These are phyloP conservation scores for Botryobasidium botryosum DNA, from an alignment of 768 basidiomycete genomes.

Conservation along the genomic window DNA sequence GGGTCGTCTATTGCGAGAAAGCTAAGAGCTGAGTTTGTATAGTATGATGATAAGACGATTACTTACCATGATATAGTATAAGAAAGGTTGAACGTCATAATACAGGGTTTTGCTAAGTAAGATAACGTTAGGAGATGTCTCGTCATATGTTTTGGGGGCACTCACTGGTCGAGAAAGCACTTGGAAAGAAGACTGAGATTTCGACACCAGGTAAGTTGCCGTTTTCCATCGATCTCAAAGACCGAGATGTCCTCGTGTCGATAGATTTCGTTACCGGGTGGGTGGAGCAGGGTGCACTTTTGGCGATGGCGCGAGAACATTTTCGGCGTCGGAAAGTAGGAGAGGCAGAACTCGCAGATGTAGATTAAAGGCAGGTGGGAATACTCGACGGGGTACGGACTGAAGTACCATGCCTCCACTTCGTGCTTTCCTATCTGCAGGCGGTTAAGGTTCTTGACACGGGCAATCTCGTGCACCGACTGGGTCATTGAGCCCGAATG, in stretches of 20 bases:
- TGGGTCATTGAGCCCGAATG: constrained; percentile 99
- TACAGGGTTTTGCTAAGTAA: constrained; percentile 79
- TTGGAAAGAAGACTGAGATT: constrained; percentile 94
- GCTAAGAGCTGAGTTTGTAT: constrained; percentile 3
- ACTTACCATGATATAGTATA: constrained; percentile 96
- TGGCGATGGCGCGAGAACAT: constrained; percentile 84
- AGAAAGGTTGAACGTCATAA: constrained; percentile 98
- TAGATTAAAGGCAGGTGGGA: constrained; percentile 89
- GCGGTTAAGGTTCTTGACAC: constrained; percentile 95
- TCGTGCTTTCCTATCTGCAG: constrained; percentile 93
- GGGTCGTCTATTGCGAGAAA: constrained; percentile 36
- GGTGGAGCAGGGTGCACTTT: constrained; percentile 82
- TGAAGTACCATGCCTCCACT: constrained; percentile 99
- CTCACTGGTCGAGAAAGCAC: constrained; percentile 95
- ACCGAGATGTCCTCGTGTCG: constrained; percentile 93
- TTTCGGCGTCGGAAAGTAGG: constrained; percentile 77
- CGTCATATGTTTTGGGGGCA: constrained; percentile 16
- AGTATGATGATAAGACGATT: neutral
- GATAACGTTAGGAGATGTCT: constrained; percentile 11
- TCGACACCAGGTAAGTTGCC: constrained; percentile 90
- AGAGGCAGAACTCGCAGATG: constrained; percentile 97
- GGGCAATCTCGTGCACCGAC: constrained; percentile 90
- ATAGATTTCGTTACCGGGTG: constrained; percentile 98
- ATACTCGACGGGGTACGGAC: constrained; percentile 96
- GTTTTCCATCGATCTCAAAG: constrained; percentile 95